These are phyloP conservation scores for Chlamydomonas sp. DNA, from an alignment of 139 green algal genomes.

Conservation along the genomic window DNA sequence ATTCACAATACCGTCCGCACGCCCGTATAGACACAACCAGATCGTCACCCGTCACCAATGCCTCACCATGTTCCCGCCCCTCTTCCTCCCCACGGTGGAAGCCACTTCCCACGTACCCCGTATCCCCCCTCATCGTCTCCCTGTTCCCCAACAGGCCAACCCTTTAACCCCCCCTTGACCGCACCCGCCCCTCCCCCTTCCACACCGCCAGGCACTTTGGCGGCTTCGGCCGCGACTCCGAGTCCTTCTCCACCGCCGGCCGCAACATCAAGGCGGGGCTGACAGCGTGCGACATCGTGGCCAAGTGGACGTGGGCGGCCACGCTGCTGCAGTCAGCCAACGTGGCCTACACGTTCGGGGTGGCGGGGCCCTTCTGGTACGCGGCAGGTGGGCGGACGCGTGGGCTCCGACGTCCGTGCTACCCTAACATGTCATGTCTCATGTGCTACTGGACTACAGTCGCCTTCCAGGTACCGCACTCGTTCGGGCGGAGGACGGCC, in stretches of 20 bases:
- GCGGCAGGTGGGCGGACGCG: constrained; percentile 46
- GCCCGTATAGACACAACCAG: too few relatives aligned
- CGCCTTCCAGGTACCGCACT: too few relatives aligned
- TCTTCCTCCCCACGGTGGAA: too few relatives aligned
- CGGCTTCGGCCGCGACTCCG: neutral
- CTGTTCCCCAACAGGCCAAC: too few relatives aligned
- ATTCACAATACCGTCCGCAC: too few relatives aligned
- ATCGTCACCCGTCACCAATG: too few relatives aligned
- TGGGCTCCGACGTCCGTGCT: neutral
- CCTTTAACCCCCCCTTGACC: too few relatives aligned
- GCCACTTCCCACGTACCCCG: too few relatives aligned
- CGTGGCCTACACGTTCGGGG: constrained; percentile 51
- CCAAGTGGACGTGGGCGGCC: constrained; percentile 58
- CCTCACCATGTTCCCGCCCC: too few relatives aligned
- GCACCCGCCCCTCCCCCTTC: neutral
- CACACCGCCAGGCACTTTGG: neutral
- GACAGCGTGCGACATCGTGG: constrained; percentile 78
- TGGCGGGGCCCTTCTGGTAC: constrained; percentile 88
- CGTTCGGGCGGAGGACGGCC: too few relatives aligned
- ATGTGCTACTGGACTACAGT: too few relatives aligned
- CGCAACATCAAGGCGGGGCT: constrained; percentile 77
- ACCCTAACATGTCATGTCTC: neutral
- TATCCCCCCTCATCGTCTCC: too few relatives aligned
- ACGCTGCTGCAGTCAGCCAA: constrained; percentile 62
- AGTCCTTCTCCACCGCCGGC: constrained; percentile 66